Conservation (phyloP, 345 rosid genomes). For the Erucastrum elatum region DNA sequence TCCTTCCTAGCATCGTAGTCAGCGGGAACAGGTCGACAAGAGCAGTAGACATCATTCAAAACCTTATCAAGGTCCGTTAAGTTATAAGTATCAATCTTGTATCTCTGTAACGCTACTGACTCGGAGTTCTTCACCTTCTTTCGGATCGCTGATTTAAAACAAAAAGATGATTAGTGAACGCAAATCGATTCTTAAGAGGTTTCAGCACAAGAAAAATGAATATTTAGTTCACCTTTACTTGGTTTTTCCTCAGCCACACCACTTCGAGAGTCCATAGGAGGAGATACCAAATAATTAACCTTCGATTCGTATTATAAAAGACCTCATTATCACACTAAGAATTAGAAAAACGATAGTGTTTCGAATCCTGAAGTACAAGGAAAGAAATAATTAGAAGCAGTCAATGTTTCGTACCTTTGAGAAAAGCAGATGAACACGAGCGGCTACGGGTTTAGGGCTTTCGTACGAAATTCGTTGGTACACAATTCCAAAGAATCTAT, state of each 20-base stretch:
- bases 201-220: background rate
- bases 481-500: no score
- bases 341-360: background rate
- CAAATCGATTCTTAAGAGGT: background rate
- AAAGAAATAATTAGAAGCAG: background rate
- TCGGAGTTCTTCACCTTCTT: conserved; percentile 47
- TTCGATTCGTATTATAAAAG: background rate
- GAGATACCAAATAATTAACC: background rate
- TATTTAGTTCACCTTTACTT: conserved; percentile 16
- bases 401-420: background rate
- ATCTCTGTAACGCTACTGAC: conserved; percentile 31
- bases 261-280: background rate
- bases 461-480: background rate
- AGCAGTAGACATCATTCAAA: conserved; percentile 40
- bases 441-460: background rate
- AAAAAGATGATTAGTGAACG: background rate
- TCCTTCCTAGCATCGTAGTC: conserved; percentile 44
- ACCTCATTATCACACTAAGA: background rate
- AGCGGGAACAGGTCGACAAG: conserved; percentile 36
- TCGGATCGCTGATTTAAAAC: conserved; percentile 27
- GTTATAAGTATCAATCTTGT: conserved; percentile 24
- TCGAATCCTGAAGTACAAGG: background rate
- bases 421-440: background rate
- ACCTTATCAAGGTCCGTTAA: conserved; percentile 39
- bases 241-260: background rate